Percentiles rank a stretch among this genome's conserved stretches.
Conservation (phyloP, 1,284 basidiomycete species). For the Naganishia sp. region DNA sequence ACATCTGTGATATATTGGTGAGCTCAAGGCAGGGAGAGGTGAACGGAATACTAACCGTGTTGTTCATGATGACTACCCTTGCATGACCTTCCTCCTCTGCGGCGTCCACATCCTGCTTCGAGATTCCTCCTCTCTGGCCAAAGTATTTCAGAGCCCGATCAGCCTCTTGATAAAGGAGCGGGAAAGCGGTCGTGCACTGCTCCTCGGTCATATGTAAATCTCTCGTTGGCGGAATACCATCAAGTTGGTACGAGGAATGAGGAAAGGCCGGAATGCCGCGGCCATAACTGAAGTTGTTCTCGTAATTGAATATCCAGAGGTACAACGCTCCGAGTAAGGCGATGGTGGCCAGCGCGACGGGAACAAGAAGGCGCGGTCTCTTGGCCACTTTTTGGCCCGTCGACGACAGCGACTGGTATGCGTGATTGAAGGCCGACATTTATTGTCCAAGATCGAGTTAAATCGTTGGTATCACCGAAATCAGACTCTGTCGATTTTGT, state of each 20-base stretch:
- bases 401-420: conserved; percentile 16
- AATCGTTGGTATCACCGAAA: background rate
- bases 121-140: conserved; percentile 42
- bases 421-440: conserved; percentile 13
- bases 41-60: conserved; percentile 39
- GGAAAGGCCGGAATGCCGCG: too few species aligned
- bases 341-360: conserved; percentile 1
- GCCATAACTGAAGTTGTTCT: too few species aligned
- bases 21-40: background rate
- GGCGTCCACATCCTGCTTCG: conserved; percentile 41
- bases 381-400: conserved; percentile 6
- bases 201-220: conserved; percentile 40
- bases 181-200: conserved; percentile 44
- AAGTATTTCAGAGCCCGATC: conserved; percentile 45
- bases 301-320: too few species aligned
- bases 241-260: background rate
- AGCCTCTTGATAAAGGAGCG: conserved; percentile 47
- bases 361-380: conserved; percentile 8
- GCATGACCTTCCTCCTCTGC: conserved; percentile 45
- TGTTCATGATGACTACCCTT: conserved; percentile 45
- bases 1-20: conserved; percentile 39
- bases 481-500: too few species aligned
- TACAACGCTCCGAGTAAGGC: background rate
- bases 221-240: background rate
- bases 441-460: background rate